Base-by-base conservation (phyloP, 176 grass and related monocot genomes). In the Poa annua region DNA sequence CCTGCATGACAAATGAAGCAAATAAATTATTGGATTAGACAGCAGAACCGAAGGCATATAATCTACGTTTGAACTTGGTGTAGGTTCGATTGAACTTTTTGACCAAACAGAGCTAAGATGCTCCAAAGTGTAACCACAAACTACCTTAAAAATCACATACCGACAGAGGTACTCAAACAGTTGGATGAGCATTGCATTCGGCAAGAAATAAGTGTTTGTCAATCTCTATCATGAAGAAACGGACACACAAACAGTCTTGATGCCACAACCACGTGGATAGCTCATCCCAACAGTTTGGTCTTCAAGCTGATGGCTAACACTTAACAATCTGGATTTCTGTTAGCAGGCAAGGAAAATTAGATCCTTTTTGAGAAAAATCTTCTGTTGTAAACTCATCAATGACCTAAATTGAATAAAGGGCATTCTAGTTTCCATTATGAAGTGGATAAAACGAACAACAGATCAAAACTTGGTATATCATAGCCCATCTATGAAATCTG, bases 1-100 rank as follows among this genome's bases (percentile, higher is more conserved):
- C 80, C 88, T 86, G 80, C 84, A 83, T 83, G 9, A 15, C 8
- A 79, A 80, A 11, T 44, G 29, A 59, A 75, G 60, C 3, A 73
- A 29, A 17, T 32, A 6, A 57, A 55, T 75, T 42, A 3, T 12
- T 20, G 21, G 11, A 38, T 34, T 35, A 55, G 60, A 66, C 26
- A 84, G 66, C 11, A 66, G 2, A 74, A 66, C n/a, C 4, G 0
- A 77, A 83, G 68, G 34, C 55, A 71, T 8, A 25, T 36, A 5
- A 36, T 36, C 35, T 36, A 36, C 11, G 13, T 1, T 78, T 64
- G 4, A 63, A 33, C 39, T 24, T 48, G 8, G 39, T 6, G 39
- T 41, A 41, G 36, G 5, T 38, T 38, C 36, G 36, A 6, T 38
- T 4, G 7, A 33, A 55, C 13, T 66, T 47, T 74, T 54, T 79